Evolutionary conservation across 169 alveolate genomes (phyloP).

Genomic region (Plasmodium adleri): DNA sequence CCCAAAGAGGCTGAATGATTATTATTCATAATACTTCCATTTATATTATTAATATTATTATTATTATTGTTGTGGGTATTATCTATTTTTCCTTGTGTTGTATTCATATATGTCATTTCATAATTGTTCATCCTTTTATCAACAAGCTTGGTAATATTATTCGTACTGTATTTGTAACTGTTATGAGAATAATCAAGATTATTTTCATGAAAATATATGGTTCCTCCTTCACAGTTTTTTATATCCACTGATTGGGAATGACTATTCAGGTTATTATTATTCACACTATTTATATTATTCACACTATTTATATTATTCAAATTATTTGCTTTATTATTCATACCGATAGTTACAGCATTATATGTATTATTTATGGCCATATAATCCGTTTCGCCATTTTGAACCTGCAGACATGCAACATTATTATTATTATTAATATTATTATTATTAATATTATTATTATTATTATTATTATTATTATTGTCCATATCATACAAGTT

Average conservation of each 20-base stretch:
- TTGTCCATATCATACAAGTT: conserved; percentile 2
- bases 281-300: background rate
- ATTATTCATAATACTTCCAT: background rate
- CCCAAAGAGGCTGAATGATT: background rate
- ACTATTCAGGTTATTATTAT: too few species aligned
- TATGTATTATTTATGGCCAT: background rate
- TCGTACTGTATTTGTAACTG: conserved; percentile 1
- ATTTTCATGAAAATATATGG: background rate
- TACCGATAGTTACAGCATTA: background rate
- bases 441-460: background rate
- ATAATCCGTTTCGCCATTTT: background rate
- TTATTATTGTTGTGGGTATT: background rate
- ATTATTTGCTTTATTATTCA: background rate
- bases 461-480: background rate
- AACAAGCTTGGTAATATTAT: background rate
- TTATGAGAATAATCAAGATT: background rate
- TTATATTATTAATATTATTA: background rate
- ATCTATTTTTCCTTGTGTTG: background rate
- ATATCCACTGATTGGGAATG: background rate
- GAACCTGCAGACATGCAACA: background rate
- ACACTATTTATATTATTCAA: too few species aligned
- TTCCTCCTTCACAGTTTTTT: background rate
- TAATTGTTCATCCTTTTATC: conserved; percentile 5
- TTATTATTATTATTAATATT: background rate
- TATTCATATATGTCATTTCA: background rate